Evolutionary conservation across 371 early-diverging fungal species (phyloP).

Genomic region (Apophysomyces trapeziformis): DNA sequence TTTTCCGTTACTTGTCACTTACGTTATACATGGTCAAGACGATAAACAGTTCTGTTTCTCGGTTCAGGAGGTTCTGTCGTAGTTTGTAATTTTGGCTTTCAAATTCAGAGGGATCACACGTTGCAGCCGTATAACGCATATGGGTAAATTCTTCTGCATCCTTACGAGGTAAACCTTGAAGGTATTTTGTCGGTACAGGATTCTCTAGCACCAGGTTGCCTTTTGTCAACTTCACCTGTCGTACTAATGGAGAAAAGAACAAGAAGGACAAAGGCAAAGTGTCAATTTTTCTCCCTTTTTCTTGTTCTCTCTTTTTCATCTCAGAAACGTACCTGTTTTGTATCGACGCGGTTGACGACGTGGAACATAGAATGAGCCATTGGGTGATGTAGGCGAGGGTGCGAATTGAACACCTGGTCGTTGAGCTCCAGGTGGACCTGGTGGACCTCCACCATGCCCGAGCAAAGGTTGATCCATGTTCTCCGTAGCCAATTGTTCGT

Average conservation of each 20-base stretch:
- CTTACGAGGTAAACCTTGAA: constrained; percentile 61
- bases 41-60: constrained; percentile 85
- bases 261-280: background rate
- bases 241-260: constrained; percentile 18
- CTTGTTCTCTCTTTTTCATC: no score
- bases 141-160: constrained; percentile 74
- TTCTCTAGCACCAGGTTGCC: constrained; percentile 82
- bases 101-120: constrained; percentile 88
- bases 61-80: constrained; percentile 75
- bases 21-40: constrained; percentile 95
- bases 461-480: constrained; percentile 26
- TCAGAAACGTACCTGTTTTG: constrained; percentile 51
- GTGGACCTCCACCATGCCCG: constrained; percentile 17
- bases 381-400: constrained; percentile 32
- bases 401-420: constrained; percentile 20
- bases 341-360: constrained; percentile 61
- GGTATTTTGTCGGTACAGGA: constrained; percentile 69
- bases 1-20: constrained; percentile 26
- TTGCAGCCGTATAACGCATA: constrained; percentile 84
- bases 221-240: constrained; percentile 65
- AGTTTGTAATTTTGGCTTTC: constrained; percentile 73
- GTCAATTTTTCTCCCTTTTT: background rate
- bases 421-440: background rate
- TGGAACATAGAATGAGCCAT: constrained; percentile 59
- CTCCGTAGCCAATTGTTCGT: constrained; percentile 14